Evolutionary conservation across 768 basidiomycete species (phyloP).

Genomic region (Lentinus tigrinus): DNA sequence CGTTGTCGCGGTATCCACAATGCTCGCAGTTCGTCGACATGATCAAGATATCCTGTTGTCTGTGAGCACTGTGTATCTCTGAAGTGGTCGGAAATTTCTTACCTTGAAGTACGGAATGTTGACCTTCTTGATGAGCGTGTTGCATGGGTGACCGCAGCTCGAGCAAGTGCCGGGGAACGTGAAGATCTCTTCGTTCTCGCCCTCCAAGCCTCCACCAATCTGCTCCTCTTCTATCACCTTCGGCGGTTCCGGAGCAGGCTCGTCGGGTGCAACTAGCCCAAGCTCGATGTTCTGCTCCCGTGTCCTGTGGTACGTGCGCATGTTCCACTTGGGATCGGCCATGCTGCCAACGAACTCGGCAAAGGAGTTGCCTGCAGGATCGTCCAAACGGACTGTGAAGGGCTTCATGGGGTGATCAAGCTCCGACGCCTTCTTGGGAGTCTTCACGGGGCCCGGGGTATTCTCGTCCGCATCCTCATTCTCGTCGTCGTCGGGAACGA

Average conservation of each 20-base stretch:
- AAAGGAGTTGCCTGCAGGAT: slow-evolving; percentile 96
- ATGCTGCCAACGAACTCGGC: slow-evolving; percentile 85
- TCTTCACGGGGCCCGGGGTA: slow-evolving; percentile 28
- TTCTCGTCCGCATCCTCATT: slow-evolving; percentile 43
- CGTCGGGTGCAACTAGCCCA: slow-evolving; percentile 63
- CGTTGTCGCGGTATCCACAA: slow-evolving; percentile 97
- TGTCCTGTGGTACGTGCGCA: slow-evolving; percentile 79
- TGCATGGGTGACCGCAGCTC: slow-evolving; percentile 77
- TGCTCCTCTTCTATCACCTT: slow-evolving; percentile 15
- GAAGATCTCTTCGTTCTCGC: slow-evolving; percentile 81
- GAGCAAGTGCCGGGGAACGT: slow-evolving; percentile 87
- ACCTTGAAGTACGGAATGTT: slow-evolving; percentile 97
- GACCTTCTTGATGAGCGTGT: slow-evolving; percentile 95
- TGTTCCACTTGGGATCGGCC: slow-evolving; percentile 90
- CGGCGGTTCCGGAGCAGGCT: slow-evolving; percentile 10
- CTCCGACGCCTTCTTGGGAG: slow-evolving; percentile 30
- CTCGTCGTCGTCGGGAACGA: slow-evolving; percentile 56
- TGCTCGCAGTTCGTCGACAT: slow-evolving; percentile 97
- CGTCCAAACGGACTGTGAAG: slow-evolving; percentile 86
- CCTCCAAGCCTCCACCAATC: slow-evolving; percentile 29
- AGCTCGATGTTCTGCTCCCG: slow-evolving; percentile 77
- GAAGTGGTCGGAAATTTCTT: neutral
- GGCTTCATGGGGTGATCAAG: slow-evolving; percentile 57
- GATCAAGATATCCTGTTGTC: slow-evolving; percentile 81
- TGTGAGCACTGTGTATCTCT: neutral